Evolutionary conservation across 2,329 filamentous ascomycete genomes (phyloP).

Genomic region (Alternaria conjuncta): DNA sequence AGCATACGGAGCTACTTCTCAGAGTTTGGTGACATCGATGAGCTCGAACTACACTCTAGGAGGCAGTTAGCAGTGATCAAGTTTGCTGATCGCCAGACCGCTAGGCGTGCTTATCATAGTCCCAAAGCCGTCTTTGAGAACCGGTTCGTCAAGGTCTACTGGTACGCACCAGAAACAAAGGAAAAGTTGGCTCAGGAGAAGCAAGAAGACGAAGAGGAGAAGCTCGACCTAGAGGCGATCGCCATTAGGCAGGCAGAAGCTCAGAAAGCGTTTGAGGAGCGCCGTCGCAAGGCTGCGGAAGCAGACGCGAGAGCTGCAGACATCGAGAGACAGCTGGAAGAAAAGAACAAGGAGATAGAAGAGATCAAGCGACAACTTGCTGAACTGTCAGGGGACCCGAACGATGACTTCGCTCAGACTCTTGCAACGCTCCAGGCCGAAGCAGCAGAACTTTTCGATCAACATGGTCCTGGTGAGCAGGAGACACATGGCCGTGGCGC

Average conservation of each 20-base stretch:
- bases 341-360: slow-evolving; percentile 69
- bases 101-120: slow-evolving; percentile 74
- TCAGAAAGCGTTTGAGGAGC: slow-evolving; percentile 72
- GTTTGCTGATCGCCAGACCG: slow-evolving; percentile 69
- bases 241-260: slow-evolving; percentile 72
- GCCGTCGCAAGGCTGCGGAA: slow-evolving; percentile 66
- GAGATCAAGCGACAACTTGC: slow-evolving; percentile 68
- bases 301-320: slow-evolving; percentile 68
- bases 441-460: slow-evolving; percentile 71
- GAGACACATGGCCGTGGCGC: slow-evolving; percentile 23
- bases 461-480: slow-evolving; percentile 50
- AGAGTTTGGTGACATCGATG: slow-evolving; percentile 70
- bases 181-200: slow-evolving; percentile 16
- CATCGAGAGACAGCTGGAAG: slow-evolving; percentile 68
- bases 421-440: slow-evolving; percentile 45
- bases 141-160: slow-evolving; percentile 83
- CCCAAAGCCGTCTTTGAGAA: slow-evolving; percentile 86
- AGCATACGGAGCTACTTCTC: slow-evolving; percentile 72
- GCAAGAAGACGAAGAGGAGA: slow-evolving; percentile 46
- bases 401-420: slow-evolving; percentile 23
- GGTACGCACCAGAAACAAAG: slow-evolving; percentile 62
- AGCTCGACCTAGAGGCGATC: slow-evolving; percentile 74
- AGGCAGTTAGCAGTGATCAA: slow-evolving; percentile 73
- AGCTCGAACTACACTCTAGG: slow-evolving; percentile 70
- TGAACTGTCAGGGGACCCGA: slow-evolving; percentile 48